Conservation (phyloP, 192 early-diverging fungal genomes). For the Podila clonocystis region DNA sequence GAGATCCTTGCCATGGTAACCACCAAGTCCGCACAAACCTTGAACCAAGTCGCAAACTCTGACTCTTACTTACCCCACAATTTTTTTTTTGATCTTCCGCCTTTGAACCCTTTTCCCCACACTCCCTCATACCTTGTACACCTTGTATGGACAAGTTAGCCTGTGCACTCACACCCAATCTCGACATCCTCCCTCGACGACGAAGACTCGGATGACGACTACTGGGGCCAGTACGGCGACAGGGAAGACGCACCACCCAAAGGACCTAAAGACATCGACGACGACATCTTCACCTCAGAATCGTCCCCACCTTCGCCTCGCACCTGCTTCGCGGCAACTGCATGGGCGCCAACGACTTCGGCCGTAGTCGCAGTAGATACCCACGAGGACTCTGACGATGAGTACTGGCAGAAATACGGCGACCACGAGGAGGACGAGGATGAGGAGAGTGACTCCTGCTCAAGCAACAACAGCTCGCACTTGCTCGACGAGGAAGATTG, state of each 20-base stretch:
- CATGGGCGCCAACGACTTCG: no score
- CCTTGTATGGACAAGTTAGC: not conserved
- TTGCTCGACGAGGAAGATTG: not conserved
- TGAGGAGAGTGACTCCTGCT: no score
- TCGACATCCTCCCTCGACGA: not conserved
- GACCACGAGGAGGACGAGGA: not conserved
- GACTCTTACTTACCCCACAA: not conserved
- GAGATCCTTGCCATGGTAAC: not conserved
- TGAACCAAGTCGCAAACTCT: no score
- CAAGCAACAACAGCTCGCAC: no score
- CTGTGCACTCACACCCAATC: no score
- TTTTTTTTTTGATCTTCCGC: no score
- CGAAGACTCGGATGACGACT: not conserved
- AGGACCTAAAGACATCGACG: not conserved
- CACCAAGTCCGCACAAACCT: not conserved
- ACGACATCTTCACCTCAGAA: not conserved
- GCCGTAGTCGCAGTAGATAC: not conserved
- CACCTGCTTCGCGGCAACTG: no score
- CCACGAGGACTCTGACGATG: not conserved
- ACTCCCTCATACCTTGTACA: not conserved
- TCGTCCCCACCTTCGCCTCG: not conserved
- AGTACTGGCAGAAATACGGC: not conserved
- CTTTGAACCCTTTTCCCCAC: not conserved
- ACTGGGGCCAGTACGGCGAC: conserved; percentile 2
- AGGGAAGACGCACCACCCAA: not conserved